Conservation (phyloP, 2,329 filamentous ascomycete genomes). For the Pseudogymnoascus destructans region DNA sequence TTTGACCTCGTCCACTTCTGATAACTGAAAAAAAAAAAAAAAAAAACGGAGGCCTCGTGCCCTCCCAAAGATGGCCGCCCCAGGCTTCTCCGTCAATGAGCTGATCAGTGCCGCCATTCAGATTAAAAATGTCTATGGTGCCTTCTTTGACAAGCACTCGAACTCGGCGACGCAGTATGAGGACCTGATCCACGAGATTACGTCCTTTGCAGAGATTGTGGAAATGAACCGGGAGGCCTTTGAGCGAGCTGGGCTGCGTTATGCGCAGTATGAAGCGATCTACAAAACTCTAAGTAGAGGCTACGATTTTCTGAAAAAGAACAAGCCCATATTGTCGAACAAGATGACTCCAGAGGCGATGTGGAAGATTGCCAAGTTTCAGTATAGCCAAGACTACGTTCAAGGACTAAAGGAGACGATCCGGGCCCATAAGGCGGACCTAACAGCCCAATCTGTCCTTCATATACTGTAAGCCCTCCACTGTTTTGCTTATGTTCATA, state of each 20-base stretch:
- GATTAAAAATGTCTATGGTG: neutral
- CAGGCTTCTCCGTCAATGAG: neutral
- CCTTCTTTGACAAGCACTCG: neutral
- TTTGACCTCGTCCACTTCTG: neutral
- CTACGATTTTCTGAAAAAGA: neutral
- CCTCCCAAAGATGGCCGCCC: neutral
- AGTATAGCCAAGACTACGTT: neutral
- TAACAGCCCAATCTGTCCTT: neutral
- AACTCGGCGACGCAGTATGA: neutral
- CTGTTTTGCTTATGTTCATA: neutral
- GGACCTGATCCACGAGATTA: neutral
- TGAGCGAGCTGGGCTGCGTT: neutral
- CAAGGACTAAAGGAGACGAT: neutral
- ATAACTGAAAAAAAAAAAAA: neutral
- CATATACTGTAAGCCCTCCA: neutral
- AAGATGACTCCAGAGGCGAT: neutral
- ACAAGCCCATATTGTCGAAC: neutral
- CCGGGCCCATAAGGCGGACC: neutral
- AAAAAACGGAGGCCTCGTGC: neutral
- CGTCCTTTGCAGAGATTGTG: neutral
- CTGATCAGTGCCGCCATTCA: neutral
- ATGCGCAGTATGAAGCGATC: neutral
- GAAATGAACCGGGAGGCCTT: neutral
- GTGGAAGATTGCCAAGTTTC: neutral
- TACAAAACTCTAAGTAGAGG: neutral